Base-by-base conservation (phyloP, 2,329 filamentous ascomycete genomes). In the Colletotrichum viniferum region DNA sequence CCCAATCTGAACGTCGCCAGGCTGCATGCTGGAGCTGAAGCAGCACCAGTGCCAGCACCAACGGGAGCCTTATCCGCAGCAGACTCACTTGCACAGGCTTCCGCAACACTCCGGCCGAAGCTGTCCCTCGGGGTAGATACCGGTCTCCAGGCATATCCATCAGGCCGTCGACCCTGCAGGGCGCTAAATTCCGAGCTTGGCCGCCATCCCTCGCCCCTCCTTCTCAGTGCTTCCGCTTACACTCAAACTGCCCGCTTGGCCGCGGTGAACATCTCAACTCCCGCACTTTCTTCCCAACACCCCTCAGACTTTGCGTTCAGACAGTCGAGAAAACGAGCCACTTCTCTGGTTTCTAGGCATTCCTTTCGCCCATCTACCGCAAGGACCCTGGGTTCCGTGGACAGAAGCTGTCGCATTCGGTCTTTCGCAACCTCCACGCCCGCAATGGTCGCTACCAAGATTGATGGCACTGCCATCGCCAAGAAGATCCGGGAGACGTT, bases 381-480 rank as follows among this genome's bases (percentile, higher is more conserved):
- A 76, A 73, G 70, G 70, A 69, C 70, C 43, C 43, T 26, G 70
- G 69, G 34, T 32, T 64, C 64, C 48, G 52, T 38, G 52, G 56
- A 73, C 63, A 64, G 26, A 36, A 52, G 18, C 28, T 73, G 21
- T 14, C 34, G 24, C 26, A 64, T 32, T 21, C 65, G 73, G 73
- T 76, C 77, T 74, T 89, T 88, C 79, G 85, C 86, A 56, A 86
- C 86, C 79, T 92, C 90, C 77, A 80, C 87, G 80, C 82, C 87
- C 86, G 88, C 86, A 82, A 98, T 98, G 96, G 92, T 92, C 80
- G 96, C 95, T 79, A 92, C 90, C 81, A 98, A 96, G 89, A 97
- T 99, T 81, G 97, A 99, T 88, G 97, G 97, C 88, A 98, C 94
- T 72, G 95, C 95, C 84, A 96, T 98, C 87, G 97, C 97, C 80